Evolutionary conservation across 495 filamentous ascomycete genomes (phyloP), one percentile per base, ranked within the genome.

Genomic region (Penicillium verhagenii): DNA sequence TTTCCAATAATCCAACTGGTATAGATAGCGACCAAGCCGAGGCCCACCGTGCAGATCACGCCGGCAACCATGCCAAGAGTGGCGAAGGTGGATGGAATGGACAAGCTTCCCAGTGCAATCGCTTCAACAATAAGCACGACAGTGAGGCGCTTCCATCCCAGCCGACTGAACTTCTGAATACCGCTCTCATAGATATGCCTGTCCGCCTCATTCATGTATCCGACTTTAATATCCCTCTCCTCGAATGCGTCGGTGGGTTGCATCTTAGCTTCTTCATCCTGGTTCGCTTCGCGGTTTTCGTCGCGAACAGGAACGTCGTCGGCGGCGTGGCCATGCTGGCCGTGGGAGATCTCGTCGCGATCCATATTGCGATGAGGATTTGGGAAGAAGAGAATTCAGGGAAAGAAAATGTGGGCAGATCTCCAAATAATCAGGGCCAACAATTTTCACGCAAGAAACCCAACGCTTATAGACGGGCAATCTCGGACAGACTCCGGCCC

Each of bases 1-100:
- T 88, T 83, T 28, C 82, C 86, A 56, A 90, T 75, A 42, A 88
- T 74, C 52, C 83, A 87, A 59, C 83, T 83, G 29, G 84, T 86
- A 68, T 89, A 91, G 47, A 83, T 82, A 39, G 86, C 82, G 23
- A 86, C 53, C 18, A 87, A 52, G 10, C 86, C 87, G 4, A 87
- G 51, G 21, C 68, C 60, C 26, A 86, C 60, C 10, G 79, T 75
- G 48, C 81, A 68, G 47, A 86, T 72, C n/a, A 75, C 64, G 33
- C 66, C 66, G 10, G 65, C 52, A n/a, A 86, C 77, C 80, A 86
- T 83, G 19, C 83, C 83, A 7, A 86, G 67, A 9, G 72, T 73
- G 4, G 83, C 81, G 48, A 85, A 83, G 18, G 78, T 77, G 6
- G 60, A 58, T 0, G 83, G 83, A 44, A 86, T 73, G 45, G 77